Base-by-base conservation (phyloP, 2,329 filamentous ascomycete genomes). In the Albophoma yamanashiensis region DNA sequence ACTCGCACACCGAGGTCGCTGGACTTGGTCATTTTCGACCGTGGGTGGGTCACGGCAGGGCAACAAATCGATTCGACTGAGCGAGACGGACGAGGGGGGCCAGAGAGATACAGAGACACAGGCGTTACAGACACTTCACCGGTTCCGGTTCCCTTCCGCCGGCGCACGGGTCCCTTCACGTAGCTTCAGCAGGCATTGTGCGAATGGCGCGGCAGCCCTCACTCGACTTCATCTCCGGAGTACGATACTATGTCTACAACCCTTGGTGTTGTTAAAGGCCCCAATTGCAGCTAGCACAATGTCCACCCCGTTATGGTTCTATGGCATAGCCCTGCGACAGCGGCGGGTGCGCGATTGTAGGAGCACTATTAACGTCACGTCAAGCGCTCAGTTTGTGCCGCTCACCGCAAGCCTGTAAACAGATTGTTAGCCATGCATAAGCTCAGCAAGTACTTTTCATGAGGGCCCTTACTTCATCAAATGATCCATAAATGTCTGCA, bases 401-500 rank as follows among this genome's bases (percentile, higher is more conserved):
- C 83, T 86, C 20, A 87, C 84, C 58, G 84, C 84, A 71, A 87
- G 75, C 68, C 82, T 81, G 57, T 20, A 31, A 22, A 58, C 39
- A 36, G 61, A 52, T 55, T 50, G 56, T 63, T 60, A 66, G 66
- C 31, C 22, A 36, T 5, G 15, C 63, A 55, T 62, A 60, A 36
- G 20, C 34, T 25, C 5, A 42, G 39, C 9, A 9, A 42, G 39
- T 4, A 9, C 34, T 1, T 5, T 20, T 11, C 27, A 34, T 8
- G 11, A 20, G 11, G 20, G 31, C 38, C 11, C 88, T 76, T 81
- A 92, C 91, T 99, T 99, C 94, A 99, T 99, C 73, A 99, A 79
- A 77, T 97, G 92, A 70, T 99, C 94, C 94, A 99, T 99, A 73
- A 99, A 99, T 1, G 93, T 97, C 76, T 97, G 93, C 71, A 99